Base-by-base conservation (phyloP, 2,329 filamentous ascomycete species). In the Cladophialophora chaetospira region DNA sequence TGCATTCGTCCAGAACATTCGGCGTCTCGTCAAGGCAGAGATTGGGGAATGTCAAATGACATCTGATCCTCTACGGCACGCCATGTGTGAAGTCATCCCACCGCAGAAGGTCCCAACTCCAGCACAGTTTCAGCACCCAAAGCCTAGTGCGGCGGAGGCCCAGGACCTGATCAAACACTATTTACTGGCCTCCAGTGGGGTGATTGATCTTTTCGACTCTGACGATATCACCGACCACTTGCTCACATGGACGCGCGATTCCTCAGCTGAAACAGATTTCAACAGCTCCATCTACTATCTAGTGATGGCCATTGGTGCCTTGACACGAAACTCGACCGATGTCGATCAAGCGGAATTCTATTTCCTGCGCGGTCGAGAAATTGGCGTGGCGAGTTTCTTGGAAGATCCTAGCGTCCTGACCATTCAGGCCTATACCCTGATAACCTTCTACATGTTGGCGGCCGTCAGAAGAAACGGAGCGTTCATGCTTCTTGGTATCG, bases 401-500 rank as follows among this genome's bases (percentile, higher is more conserved):
- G 75, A 75, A 53, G 79, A 76, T 13, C 78, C 79, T 52, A 79
- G 76, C 52, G 71, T 80, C 2, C 69, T 75, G 44, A 80, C 77
- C 0, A 78, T 82, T 2, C 78, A 81, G 62, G 78, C 77, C 1
- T 81, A 80, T 62, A 70, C 77, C 4, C 63, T 81, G 13, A 73
- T 81, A n/a, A 75, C 78, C 0, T 73, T 81, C 60, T 81, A 77
- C 62, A 78, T 81, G 77, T 70, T 82, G 2, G 71, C 78, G 25
- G 76, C 76, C 9, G 80, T 76, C 54, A 75, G 79, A 40, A 76
- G 78, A 9, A 82, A 82, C 57, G 79, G 77, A 1, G 78, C 79
- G 4, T 81, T 79, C 53, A 73, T 81, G 63, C 77, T 80, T 45
- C 74, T 81, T 15, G 78, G 78, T 57, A 71, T 81, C 52, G 78